These are phyloP conservation scores for Clarireedia homoeocarpa DNA, from an alignment of 2,329 filamentous ascomycete species.

Conservation along the genomic window DNA sequence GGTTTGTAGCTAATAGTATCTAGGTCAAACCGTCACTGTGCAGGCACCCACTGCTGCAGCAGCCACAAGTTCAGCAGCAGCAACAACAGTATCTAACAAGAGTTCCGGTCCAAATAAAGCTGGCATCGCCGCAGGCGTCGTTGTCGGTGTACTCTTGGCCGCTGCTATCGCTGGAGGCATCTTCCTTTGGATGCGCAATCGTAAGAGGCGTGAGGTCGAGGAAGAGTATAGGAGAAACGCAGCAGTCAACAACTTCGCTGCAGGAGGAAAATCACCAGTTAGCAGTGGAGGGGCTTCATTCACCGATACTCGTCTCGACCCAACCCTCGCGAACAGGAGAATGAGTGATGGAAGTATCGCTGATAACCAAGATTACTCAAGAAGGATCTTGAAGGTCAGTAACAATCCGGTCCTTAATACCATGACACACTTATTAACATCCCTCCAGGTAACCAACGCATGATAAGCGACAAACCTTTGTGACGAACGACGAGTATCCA, in stretches of 20 bases:
- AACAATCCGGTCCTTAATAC: conserved; percentile 14
- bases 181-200: conserved; percentile 69
- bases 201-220: conserved; percentile 69
- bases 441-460: conserved; percentile 48
- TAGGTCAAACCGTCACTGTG: conserved; percentile 25
- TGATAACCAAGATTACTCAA: conserved; percentile 93
- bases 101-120: conserved; percentile 40
- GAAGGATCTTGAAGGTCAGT: conserved; percentile 86
- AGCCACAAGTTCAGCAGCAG: conserved; percentile 4
- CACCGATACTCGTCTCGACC: conserved; percentile 79
- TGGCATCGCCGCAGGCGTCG: conserved; percentile 79
- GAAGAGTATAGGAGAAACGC: conserved; percentile 78
- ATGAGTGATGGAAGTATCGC: conserved; percentile 94
- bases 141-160: conserved; percentile 70
- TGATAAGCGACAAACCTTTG: conserved; percentile 32
- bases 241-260: conserved; percentile 69
- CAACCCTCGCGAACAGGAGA: conserved; percentile 68
- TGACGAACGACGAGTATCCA: conserved; percentile 33
- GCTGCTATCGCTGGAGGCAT: conserved; percentile 57
- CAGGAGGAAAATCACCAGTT: conserved; percentile 52
- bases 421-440: conserved; percentile 6
- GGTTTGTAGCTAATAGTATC: not conserved
- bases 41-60: conserved; percentile 17
- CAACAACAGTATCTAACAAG: conserved; percentile 1
- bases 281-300: conserved; percentile 54